Conservation (phyloP, 1,284 basidiomycete species). For the Lentinula novae-zelandiae region DNA sequence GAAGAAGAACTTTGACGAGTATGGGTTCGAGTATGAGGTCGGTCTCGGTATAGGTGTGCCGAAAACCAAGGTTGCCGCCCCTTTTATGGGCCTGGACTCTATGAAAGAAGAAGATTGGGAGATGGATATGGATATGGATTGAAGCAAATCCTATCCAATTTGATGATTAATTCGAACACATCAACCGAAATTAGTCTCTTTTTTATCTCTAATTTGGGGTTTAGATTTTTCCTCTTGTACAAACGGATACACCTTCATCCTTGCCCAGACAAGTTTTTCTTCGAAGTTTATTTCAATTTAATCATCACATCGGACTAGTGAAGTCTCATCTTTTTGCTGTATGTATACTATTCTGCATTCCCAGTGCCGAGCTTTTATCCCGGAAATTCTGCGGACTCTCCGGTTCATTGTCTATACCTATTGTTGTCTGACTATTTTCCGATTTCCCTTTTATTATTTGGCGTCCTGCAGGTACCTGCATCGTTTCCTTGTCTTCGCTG, state of each 20-base stretch:
- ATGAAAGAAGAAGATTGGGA: slow-evolving; percentile 23
- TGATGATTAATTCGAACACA: not conserved
- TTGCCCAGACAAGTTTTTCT: not conserved
- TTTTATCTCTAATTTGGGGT: slow-evolving; percentile 2
- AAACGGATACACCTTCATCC: not conserved
- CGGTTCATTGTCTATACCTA: not conserved
- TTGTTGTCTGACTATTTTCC: not conserved
- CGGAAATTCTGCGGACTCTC: not conserved
- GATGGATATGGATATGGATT: slow-evolving; percentile 42
- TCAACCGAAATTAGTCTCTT: not conserved
- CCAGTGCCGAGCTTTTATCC: not conserved
- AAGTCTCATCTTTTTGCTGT: slow-evolving; percentile 1
- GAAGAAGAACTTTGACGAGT: slow-evolving; percentile 8
- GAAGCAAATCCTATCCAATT: slow-evolving; percentile 1
- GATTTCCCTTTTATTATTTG: not conserved
- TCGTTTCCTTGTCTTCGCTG: not conserved
- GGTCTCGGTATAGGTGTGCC: not conserved
- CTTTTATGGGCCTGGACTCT: slow-evolving; percentile 1
- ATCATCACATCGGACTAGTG: not conserved
- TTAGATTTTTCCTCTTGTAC: not conserved
- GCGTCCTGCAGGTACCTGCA: not conserved
- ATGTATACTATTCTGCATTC: not conserved
- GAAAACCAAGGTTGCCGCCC: not conserved
- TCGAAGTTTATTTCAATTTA: not conserved
- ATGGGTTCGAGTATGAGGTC: slow-evolving; percentile 10